Conservation (phyloP, 2,329 filamentous ascomycete species). For the Cordyceps pruinosa region DNA sequence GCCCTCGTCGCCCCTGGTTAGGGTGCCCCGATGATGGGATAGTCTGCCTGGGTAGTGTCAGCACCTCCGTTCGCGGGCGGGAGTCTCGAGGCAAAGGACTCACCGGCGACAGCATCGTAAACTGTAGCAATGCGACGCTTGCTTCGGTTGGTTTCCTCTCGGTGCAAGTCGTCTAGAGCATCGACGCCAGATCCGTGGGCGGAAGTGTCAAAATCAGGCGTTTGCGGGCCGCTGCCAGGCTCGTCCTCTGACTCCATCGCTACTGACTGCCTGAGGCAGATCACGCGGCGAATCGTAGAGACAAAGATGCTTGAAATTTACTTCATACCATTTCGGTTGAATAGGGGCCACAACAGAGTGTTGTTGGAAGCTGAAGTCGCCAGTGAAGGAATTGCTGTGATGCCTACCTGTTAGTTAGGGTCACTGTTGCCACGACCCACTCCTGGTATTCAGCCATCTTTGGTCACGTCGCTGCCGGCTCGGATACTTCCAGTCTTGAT, state of each 20-base stretch:
- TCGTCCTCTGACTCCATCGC: conserved; percentile 1
- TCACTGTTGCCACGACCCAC: not conserved
- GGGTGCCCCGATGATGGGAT: not conserved
- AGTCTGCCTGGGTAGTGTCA: conserved; percentile 2
- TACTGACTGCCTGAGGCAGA: not conserved
- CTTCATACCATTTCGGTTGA: not conserved
- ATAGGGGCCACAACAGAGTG: not conserved
- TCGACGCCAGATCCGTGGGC: not conserved
- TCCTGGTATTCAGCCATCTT: not conserved
- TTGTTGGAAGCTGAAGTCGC: not conserved
- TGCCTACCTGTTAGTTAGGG: too few species aligned
- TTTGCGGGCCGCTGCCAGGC: not conserved
- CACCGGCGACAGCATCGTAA: conserved; percentile 69
- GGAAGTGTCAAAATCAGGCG: conserved; percentile 5
- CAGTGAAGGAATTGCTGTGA: not conserved
- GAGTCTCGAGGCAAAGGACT: conserved; percentile 13
- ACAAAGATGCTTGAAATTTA: not conserved
- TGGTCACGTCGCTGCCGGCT: too few species aligned
- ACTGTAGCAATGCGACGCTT: conserved; percentile 43
- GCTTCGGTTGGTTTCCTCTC: conserved; percentile 18
- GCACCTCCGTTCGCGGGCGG: not conserved
- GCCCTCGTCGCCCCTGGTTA: conserved; percentile 11
- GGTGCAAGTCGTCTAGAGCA: conserved; percentile 8
- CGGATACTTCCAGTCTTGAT: not conserved
- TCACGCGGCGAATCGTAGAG: too few species aligned